phyloP scores from a whole-genome alignment of 768 basidiomycete species.

The Neoboletus subvelutipes region DNA sequence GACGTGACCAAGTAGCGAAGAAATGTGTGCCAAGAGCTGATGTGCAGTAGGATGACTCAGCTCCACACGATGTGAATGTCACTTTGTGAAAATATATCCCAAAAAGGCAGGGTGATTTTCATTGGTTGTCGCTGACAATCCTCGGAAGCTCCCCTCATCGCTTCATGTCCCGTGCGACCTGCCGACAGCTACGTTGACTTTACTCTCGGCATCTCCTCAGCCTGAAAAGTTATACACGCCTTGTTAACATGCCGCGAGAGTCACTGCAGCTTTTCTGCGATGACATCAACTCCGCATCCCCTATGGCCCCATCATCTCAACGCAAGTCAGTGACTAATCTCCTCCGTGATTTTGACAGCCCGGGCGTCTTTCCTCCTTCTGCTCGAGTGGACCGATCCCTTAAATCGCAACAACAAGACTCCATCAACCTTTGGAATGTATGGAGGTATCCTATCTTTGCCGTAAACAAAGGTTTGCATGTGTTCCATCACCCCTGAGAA shows the following conservation, averaged over 20 bases:
- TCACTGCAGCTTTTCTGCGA: constrained; percentile 22
- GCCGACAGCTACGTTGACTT: background rate
- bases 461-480: constrained; percentile 57
- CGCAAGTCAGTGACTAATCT: constrained; percentile 25
- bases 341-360: constrained; percentile 57
- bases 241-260: constrained; percentile 25
- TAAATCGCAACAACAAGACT: constrained; percentile 53
- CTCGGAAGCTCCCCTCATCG: background rate
- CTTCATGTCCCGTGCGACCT: background rate
- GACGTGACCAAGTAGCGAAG: background rate
- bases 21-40: constrained; percentile 2
- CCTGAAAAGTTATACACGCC: background rate
- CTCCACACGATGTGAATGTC: background rate
- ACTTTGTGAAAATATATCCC: constrained; percentile 18
- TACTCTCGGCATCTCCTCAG: background rate
- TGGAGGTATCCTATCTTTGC: constrained; percentile 72
- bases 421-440: constrained; percentile 64
- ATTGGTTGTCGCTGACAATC: background rate
- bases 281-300: constrained; percentile 10
- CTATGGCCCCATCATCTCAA: constrained; percentile 16
- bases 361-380: constrained; percentile 71
- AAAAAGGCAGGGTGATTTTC: constrained; percentile 18
- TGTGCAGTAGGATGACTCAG: background rate
- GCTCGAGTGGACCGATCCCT: constrained; percentile 68
- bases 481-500: background rate